Conservation (phyloP, 2,329 filamentous ascomycete species). For the Beauveria caledonica region DNA sequence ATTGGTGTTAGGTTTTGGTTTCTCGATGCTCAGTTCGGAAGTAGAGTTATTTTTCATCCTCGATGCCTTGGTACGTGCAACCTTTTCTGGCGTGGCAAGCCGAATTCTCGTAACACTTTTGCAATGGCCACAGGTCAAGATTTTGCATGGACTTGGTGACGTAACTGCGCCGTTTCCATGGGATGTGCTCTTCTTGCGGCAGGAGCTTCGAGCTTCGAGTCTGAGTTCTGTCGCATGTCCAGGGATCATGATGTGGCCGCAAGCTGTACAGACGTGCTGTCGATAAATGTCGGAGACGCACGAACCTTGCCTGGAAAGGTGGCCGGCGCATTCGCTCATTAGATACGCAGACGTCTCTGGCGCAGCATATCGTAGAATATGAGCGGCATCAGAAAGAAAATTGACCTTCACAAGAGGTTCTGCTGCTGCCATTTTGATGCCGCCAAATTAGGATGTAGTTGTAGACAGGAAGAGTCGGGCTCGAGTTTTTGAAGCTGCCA, state of each 20-base stretch:
- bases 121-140: constrained; percentile 38
- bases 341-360: constrained; percentile 52
- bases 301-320: constrained; percentile 41
- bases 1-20: constrained; percentile 35
- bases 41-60: constrained; percentile 15
- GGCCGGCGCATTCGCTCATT: constrained; percentile 43
- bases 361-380: constrained; percentile 43
- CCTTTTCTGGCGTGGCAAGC: constrained; percentile 30
- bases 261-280: constrained; percentile 49
- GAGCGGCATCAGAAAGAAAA: constrained; percentile 51
- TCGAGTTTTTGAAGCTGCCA: not conserved
- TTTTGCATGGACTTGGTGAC: constrained; percentile 26
- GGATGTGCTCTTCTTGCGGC: not conserved
- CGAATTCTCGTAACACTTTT: constrained; percentile 32
- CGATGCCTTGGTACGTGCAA: constrained; percentile 18
- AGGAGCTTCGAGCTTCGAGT: constrained; percentile 23
- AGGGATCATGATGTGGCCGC: constrained; percentile 51
- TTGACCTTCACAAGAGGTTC: constrained; percentile 23
- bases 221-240: constrained; percentile 37
- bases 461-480: not conserved
- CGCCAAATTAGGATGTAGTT: not conserved
- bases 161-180: not conserved
- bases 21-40: constrained; percentile 8
- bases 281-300: constrained; percentile 38
- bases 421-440: constrained; percentile 14